phyloP scores from a whole-genome alignment of 2,329 filamentous ascomycete species.

The Verticillium isaacii region DNA sequence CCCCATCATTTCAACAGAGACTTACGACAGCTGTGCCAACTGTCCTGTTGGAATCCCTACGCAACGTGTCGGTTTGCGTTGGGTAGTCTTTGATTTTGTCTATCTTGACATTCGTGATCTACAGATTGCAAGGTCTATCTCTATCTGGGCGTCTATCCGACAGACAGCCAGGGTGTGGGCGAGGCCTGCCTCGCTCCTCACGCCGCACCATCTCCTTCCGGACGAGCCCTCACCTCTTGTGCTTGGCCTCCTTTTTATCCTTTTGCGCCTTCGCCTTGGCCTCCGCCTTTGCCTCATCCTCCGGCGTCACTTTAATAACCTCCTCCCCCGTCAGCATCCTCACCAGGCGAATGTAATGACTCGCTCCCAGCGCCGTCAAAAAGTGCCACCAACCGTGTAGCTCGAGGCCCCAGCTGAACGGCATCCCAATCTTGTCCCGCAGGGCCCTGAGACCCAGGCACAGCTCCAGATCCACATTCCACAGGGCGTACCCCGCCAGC shows the following conservation, averaged over 20 bases:
- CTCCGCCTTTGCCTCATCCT: not conserved
- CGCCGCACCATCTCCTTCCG: not conserved
- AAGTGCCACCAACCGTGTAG: conserved; percentile 63
- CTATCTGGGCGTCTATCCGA: too few species aligned
- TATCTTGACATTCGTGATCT: too few species aligned
- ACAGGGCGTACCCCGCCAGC: conserved; percentile 43
- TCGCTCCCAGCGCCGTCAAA: conserved; percentile 51
- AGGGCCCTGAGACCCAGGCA: conserved; percentile 42
- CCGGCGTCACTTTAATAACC: not conserved
- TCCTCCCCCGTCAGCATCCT: conserved; percentile 12
- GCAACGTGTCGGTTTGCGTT: too few species aligned
- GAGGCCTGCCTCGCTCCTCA: too few species aligned
- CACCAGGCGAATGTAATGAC: conserved; percentile 28
- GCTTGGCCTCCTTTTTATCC: not conserved
- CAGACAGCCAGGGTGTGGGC: too few species aligned
- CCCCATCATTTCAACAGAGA: too few species aligned
- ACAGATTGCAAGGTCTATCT: too few species aligned
- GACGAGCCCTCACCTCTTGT: not conserved
- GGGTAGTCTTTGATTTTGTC: too few species aligned
- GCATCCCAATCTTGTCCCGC: conserved; percentile 42
- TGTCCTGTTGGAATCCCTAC: too few species aligned
- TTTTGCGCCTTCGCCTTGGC: not conserved
- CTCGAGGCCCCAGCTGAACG: conserved; percentile 52
- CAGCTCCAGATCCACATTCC: conserved; percentile 51
- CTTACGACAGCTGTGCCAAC: too few species aligned